Conservation (phyloP, 2,329 filamentous ascomycete genomes). For the Leptosphaerulina australis region DNA sequence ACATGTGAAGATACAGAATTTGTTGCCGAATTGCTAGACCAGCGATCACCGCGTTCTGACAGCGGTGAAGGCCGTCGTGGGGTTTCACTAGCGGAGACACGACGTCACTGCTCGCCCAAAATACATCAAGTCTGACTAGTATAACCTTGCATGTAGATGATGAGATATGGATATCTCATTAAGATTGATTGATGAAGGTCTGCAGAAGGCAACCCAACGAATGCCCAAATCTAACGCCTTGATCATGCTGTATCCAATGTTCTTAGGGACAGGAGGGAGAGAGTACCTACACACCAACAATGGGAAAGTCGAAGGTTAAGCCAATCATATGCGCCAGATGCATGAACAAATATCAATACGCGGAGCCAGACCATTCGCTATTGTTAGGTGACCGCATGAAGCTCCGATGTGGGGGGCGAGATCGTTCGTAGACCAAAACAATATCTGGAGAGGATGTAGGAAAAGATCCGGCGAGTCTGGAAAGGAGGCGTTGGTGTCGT, state of each 20-base stretch:
- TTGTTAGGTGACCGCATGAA: slow-evolving; percentile 4
- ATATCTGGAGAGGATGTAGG: slow-evolving; percentile 12
- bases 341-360: not conserved
- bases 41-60: slow-evolving; percentile 5
- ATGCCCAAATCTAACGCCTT: slow-evolving; percentile 11
- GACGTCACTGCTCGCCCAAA: slow-evolving; percentile 7
- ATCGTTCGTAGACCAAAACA: not conserved
- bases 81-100: not conserved
- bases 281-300: slow-evolving; percentile 6
- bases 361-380: slow-evolving; percentile 1
- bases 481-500: not conserved
- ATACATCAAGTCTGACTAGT: slow-evolving; percentile 2
- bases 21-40: slow-evolving; percentile 15
- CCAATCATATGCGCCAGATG: not conserved
- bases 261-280: slow-evolving; percentile 2
- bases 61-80: slow-evolving; percentile 14
- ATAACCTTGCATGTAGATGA: slow-evolving; percentile 3
- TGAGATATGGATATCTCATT: slow-evolving; percentile 6
- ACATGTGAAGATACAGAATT: slow-evolving; percentile 11
- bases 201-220: slow-evolving; percentile 5
- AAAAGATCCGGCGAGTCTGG: not conserved
- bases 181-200: not conserved
- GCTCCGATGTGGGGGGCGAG: not conserved
- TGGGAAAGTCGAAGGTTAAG: not conserved
- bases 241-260: slow-evolving; percentile 16